Evolutionary conservation across 2,329 filamentous ascomycete genomes (phyloP).

Genomic region (Bretziella fagacearum): DNA sequence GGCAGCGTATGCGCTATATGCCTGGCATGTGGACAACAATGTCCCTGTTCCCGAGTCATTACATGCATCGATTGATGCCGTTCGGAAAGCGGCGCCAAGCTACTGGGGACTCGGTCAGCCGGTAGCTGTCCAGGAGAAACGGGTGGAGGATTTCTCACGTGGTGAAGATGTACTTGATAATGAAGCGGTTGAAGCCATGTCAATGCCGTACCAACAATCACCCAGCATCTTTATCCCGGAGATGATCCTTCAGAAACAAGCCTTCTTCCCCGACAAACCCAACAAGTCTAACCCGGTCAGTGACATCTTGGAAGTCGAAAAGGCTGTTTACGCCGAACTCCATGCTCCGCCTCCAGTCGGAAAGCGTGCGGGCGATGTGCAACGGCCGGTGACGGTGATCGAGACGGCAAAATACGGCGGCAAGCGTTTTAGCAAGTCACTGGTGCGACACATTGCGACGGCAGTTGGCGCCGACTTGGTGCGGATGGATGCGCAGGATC

Average conservation of each 20-base stretch:
- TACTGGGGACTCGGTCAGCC: constrained; percentile 9
- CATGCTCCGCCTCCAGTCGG: constrained; percentile 11
- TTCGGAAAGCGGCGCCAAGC: constrained; percentile 11
- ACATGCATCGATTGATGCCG: constrained; percentile 4
- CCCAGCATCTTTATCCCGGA: constrained; percentile 20
- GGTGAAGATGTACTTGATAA: constrained; percentile 12
- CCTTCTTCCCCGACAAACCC: constrained; percentile 14
- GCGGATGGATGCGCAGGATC: constrained; percentile 48
- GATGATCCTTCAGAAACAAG: constrained; percentile 14
- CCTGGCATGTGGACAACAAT: constrained; percentile 10
- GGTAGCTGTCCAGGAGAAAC: constrained; percentile 9
- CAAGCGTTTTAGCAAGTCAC: constrained; percentile 24
- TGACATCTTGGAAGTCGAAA: constrained; percentile 15
- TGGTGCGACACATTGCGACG: constrained; percentile 47
- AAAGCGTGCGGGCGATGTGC: constrained; percentile 15
- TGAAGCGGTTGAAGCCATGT: constrained; percentile 11
- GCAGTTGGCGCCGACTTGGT: constrained; percentile 50
- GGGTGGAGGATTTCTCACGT: constrained; percentile 9
- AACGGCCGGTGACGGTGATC: constrained; percentile 25
- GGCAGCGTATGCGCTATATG: constrained; percentile 7
- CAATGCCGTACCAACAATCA: constrained; percentile 15
- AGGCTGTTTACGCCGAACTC: constrained; percentile 15
- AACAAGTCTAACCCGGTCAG: constrained; percentile 10
- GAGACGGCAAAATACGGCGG: constrained; percentile 25
- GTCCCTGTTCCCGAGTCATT: neutral